Percentiles rank a stretch among this genome's conserved stretches.
phyloP scores from a whole-genome alignment of 768 basidiomycete species.

The Candolleomyces efflorescens region DNA sequence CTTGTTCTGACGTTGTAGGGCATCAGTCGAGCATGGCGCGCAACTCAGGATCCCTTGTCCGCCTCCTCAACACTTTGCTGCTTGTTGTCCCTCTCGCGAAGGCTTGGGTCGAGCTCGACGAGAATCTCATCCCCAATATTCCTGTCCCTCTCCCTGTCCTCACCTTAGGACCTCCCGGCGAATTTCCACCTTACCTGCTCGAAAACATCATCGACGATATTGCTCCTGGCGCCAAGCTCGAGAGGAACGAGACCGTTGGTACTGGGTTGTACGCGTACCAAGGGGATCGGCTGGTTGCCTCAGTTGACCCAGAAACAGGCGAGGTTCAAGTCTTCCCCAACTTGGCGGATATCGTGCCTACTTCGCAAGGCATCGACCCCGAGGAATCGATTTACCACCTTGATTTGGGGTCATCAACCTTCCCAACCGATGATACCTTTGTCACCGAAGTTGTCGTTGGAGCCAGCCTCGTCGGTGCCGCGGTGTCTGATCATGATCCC shows the following conservation, averaged over 20 bases:
- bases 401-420: background rate
- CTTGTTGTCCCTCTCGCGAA: background rate
- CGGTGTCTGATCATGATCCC: background rate
- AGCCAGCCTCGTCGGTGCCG: slow-evolving; percentile 1
- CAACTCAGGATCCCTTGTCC: background rate
- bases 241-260: slow-evolving; percentile 2
- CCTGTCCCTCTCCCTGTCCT: background rate
- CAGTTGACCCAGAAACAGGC: slow-evolving; percentile 4
- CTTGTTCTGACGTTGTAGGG: too few species aligned
- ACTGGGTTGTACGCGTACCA: background rate
- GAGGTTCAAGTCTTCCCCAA: slow-evolving; percentile 9
- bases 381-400: background rate
- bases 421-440: slow-evolving; percentile 7
- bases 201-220: background rate
- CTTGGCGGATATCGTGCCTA: background rate
- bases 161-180: background rate
- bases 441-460: background rate
- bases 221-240: background rate
- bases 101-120: slow-evolving; percentile 4
- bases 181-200: background rate
- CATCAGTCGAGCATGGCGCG: too few species aligned
- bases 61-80: background rate
- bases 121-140: background rate
- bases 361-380: background rate
- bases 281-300: slow-evolving; percentile 7